These are phyloP conservation scores for Diaporthe longicolla DNA, from an alignment of 2,329 filamentous ascomycete species.

Conservation along the genomic window DNA sequence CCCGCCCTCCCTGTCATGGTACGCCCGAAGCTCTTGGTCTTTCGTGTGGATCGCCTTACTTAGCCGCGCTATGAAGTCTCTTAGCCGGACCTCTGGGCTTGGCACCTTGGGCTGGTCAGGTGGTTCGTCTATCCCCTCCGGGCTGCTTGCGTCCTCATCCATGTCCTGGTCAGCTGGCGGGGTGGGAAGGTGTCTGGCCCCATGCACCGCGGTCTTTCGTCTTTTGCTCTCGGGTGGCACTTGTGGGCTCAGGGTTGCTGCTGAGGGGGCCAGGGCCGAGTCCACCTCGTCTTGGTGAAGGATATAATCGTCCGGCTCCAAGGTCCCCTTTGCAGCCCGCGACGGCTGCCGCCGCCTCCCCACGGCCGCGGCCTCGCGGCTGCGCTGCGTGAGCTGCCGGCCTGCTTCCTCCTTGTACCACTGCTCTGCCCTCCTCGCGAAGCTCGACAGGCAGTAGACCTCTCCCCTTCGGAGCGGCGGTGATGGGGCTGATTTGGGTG, in stretches of 20 bases:
- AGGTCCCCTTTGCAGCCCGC: constrained; percentile 12
- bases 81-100: neutral
- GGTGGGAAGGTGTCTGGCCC: neutral
- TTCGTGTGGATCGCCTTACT: neutral
- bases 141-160: too few species aligned
- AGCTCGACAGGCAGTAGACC: constrained; percentile 36
- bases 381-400: neutral
- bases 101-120: neutral
- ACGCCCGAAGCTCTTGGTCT: constrained; percentile 2
- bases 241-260: neutral
- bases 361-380: neutral
- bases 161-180: neutral
- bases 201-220: too few species aligned
- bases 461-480: constrained; percentile 15
- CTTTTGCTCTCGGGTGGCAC: neutral
- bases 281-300: constrained; percentile 1
- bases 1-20: neutral
- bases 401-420: constrained; percentile 30
- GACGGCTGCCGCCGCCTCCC: constrained; percentile 32
- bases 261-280: neutral
- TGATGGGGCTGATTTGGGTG: constrained; percentile 8
- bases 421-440: constrained; percentile 15
- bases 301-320: constrained; percentile 13
- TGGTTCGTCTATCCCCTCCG: neutral
- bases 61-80: constrained; percentile 11